Evolutionary conservation across 2,329 filamentous ascomycete genomes (phyloP).

Genomic region (Capronia epimyces): DNA sequence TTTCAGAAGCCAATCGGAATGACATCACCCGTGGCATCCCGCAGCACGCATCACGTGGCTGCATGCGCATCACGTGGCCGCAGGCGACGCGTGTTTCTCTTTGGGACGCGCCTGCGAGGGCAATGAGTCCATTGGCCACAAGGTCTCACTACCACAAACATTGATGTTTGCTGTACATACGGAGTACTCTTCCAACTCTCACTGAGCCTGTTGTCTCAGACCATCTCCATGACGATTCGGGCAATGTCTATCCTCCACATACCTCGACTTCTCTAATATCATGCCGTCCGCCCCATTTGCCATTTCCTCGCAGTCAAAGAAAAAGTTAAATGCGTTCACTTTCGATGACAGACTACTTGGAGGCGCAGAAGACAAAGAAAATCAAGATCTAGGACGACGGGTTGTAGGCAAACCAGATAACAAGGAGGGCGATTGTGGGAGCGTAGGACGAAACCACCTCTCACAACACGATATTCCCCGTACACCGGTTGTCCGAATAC

Average conservation of each 20-base stretch:
- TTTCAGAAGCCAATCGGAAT: conserved; percentile 1
- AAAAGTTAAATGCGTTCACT: conserved; percentile 20
- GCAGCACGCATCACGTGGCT: background rate
- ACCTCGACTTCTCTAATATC: conserved; percentile 1
- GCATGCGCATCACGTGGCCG: background rate
- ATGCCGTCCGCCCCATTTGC: conserved; percentile 16
- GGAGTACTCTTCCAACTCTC: background rate
- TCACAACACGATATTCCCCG: conserved; percentile 41
- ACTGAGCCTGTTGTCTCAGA: background rate
- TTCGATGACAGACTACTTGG: conserved; percentile 12
- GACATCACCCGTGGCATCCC: background rate
- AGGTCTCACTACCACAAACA: conserved; percentile 3
- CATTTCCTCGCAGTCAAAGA: conserved; percentile 23
- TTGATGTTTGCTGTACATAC: background rate
- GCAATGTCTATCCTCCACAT: conserved; percentile 2
- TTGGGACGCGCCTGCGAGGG: background rate
- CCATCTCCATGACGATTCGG: background rate
- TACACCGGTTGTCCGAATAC: conserved; percentile 55
- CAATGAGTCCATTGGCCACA: background rate
- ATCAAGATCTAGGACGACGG: conserved; percentile 1
- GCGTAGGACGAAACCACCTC: background rate
- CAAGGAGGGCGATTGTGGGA: background rate
- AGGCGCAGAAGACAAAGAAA: conserved; percentile 19
- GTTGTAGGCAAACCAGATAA: background rate
- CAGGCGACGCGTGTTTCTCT: background rate